Conservation (phyloP, 2,329 filamentous ascomycete genomes). For the Aciculosporium take region DNA sequence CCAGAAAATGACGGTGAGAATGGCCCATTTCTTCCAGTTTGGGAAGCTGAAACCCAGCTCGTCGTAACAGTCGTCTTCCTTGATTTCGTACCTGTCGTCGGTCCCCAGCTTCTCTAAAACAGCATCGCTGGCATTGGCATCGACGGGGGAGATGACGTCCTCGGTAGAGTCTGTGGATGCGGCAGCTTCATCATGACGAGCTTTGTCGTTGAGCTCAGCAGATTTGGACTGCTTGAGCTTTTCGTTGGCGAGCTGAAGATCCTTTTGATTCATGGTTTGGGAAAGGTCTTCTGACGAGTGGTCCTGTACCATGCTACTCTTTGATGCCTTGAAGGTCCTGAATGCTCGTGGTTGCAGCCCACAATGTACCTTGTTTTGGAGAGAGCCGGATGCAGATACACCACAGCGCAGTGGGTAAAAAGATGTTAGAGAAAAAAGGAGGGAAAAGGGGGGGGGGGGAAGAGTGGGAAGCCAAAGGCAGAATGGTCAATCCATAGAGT, state of each 20-base stretch:
- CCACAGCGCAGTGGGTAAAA: not conserved
- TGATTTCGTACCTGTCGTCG: conserved; percentile 30
- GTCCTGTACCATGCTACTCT: conserved; percentile 15
- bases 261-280: conserved; percentile 22
- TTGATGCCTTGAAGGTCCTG: not conserved
- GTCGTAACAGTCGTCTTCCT: conserved; percentile 47
- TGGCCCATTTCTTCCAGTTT: conserved; percentile 53
- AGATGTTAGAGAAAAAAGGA: not conserved
- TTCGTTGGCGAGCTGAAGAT: conserved; percentile 23
- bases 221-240: conserved; percentile 19
- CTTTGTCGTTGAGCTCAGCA: conserved; percentile 1
- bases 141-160: conserved; percentile 5
- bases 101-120: conserved; percentile 22
- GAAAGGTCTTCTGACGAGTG: conserved; percentile 24
- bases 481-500: too few species aligned
- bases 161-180: conserved; percentile 5
- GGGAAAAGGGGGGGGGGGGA: not conserved
- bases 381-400: not conserved
- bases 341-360: not conserved
- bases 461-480: too few species aligned
- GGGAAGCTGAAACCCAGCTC: conserved; percentile 51
- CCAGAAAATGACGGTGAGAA: conserved; percentile 57
- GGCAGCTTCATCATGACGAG: conserved; percentile 1
- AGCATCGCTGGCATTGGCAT: conserved; percentile 19
- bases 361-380: not conserved